Evolutionary conservation across 805 yeast genomes (phyloP), one percentile per base, ranked within the genome.

Genomic region (Candida chauliodis): DNA sequence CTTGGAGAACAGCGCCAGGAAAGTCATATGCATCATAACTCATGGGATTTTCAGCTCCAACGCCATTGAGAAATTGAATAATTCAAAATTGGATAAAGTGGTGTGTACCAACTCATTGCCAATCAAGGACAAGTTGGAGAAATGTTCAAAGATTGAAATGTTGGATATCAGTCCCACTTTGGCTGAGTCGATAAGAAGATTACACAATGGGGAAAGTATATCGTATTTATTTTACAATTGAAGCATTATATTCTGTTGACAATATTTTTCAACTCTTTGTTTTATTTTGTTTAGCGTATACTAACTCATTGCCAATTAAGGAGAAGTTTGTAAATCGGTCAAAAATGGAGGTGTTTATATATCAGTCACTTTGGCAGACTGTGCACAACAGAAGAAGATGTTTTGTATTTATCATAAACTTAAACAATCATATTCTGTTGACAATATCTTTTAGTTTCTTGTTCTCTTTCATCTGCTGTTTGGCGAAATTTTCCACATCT

Each of bases 31-130:
- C 9, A 83, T 93, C 36, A 96, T 91, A 8, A 91, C 98, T 1
- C 99, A 91, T 57, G 99, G 98, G 39, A 86, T 91, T 27, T 81
- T 91, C 54, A 81, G 93, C 19, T 95, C 95, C 27, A 73, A 78
- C 41, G 98, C 98, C 10, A 73, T 83, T 41, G 76, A 78, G 36
- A 83, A 79, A 55, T 71, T 91, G 52, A 79, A 79, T 56, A 69
- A 72, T 40, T 78, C 89, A 40, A 78, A 78, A 38, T 67, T 91
- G 43, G 71, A 78, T 26, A 75, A 73, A 51, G 83, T 93, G 28
- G 87, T 90, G 11, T 91, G 97, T 65, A 88, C 98, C 1, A 93
- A 93, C 59, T 83, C 97, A 6, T 87, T 93, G 45, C 98, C 98
- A 5, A 77, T 88, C 41, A 82, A 75, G 43, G 79, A 77, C 24